Conservation (phyloP, 2,329 filamentous ascomycete species). For the Phialophora verrucosa region DNA sequence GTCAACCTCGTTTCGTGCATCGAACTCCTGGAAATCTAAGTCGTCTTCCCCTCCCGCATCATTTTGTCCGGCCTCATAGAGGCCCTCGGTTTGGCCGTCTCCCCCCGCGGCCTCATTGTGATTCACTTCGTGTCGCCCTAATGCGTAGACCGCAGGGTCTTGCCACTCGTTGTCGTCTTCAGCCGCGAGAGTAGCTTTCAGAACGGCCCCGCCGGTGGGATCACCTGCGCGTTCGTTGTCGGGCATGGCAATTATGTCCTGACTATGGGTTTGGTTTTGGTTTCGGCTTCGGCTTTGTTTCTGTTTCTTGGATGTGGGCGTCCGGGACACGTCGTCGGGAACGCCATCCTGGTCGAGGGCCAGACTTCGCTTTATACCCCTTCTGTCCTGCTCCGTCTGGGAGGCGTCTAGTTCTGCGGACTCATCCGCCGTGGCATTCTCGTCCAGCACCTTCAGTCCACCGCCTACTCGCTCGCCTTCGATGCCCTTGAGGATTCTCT, state of each 20-base stretch:
- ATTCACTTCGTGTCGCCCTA: conserved; percentile 24
- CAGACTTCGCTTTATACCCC: not conserved
- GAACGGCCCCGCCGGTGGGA: not conserved
- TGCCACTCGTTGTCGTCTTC: conserved; percentile 32
- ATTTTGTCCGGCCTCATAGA: not conserved
- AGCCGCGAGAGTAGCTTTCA: not conserved
- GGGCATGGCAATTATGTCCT: conserved; percentile 13
- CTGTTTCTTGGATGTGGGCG: conserved; percentile 7
- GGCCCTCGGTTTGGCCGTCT: not conserved
- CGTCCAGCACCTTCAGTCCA: conserved; percentile 13
- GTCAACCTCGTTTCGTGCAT: conserved; percentile 12
- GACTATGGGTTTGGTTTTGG: no score
- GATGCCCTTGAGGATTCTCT: conserved; percentile 36
- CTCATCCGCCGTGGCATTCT: conserved; percentile 6
- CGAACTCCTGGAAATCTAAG: not conserved
- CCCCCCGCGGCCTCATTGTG: not conserved
- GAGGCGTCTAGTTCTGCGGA: not conserved
- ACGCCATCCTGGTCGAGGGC: not conserved
- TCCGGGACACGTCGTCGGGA: not conserved
- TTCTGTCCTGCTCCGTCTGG: not conserved
- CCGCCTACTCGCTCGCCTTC: conserved; percentile 33
- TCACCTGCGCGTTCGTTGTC: conserved; percentile 7
- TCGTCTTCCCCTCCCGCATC: not conserved
- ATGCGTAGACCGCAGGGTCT: conserved; percentile 35
- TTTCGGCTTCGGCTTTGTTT: conserved; percentile 5